Conservation (phyloP, 768 basidiomycete species). For the Tricholoma sp. region DNA sequence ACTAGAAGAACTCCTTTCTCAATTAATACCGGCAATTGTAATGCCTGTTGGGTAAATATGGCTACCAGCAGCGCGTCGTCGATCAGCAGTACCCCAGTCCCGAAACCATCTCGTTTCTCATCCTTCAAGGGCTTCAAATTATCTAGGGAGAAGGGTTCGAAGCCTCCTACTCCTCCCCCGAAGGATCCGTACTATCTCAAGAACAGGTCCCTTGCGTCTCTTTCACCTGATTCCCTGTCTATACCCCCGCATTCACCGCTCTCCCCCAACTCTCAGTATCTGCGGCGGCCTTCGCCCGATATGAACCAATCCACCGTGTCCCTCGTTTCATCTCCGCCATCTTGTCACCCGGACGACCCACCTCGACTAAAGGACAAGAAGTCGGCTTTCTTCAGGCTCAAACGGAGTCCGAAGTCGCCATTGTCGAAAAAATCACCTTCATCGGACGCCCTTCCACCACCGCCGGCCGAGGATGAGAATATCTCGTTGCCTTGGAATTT, state of each 20-base stretch:
- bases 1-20: background rate
- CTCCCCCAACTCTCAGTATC: constrained; percentile 20
- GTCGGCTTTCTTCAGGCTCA: constrained; percentile 40
- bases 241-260: constrained; percentile 29
- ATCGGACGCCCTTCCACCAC: constrained; percentile 13
- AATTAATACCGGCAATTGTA: background rate
- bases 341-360: constrained; percentile 14
- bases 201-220: constrained; percentile 41
- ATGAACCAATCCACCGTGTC: constrained; percentile 30
- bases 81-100: constrained; percentile 8
- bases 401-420: constrained; percentile 26
- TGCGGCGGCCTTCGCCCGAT: constrained; percentile 27
- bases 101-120: constrained; percentile 26
- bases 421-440: constrained; percentile 19
- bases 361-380: constrained; percentile 30
- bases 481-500: constrained; percentile 75
- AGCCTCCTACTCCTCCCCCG: constrained; percentile 57
- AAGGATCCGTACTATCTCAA: constrained; percentile 54
- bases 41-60: constrained; percentile 15
- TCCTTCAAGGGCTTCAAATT: constrained; percentile 32
- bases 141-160: constrained; percentile 21
- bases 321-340: constrained; percentile 30
- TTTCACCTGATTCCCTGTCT: constrained; percentile 38
- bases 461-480: constrained; percentile 45
- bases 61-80: constrained; percentile 23